Base-by-base conservation (phyloP, 2,329 filamentous ascomycete genomes). In the Cladosporium phlei region DNA sequence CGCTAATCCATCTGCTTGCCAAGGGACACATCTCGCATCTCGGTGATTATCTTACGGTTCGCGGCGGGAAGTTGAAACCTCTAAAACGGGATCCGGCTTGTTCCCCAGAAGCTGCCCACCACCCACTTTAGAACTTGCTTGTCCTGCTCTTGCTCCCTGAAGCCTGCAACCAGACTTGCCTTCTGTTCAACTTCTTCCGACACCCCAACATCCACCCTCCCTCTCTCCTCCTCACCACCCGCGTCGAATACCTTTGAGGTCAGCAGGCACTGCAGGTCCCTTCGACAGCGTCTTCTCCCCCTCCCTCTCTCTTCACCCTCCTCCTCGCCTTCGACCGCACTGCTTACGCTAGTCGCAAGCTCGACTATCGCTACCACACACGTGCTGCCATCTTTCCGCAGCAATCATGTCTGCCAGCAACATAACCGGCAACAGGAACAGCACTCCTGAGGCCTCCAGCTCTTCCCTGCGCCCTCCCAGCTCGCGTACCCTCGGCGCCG, bases 381-480 rank as follows among this genome's bases (percentile, higher is more conserved):
- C 16, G 21, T 5, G 11, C 34, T 21, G 17, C 17, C 40, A 17
- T 21, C 16, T 30, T 38, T 47, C 33, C n/a, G 44, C 43, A 40
- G 29, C 49, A 62, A 62, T 48, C 57, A 73, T 74, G 71, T 73
- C 71, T 52, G 64, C 65, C 51, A 67, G 61, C 58, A 70, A 75
- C 58, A 69, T 73, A 48, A 69, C 72, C 53, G 70, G 70, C 48
- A 97, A 97, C 72, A 86, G 93, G 62, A 97, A 97, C 72, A 97
- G 90, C 77, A 97, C 91, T 35, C 93, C 93, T 46, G 93, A 97
- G 74, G 88, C 86, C 45, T 85, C 83, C 59, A 88, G 37, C 37
- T 82, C 86, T 44, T 83, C 88, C 55, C 83, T 95, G 61, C 83
- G 32, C 85, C 90, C 55, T 81, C 91, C 61, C n/a, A 48, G 50